These are phyloP conservation scores for Orbilia javanica DNA, from an alignment of 2,329 filamentous ascomycete species.

Conservation along the genomic window DNA sequence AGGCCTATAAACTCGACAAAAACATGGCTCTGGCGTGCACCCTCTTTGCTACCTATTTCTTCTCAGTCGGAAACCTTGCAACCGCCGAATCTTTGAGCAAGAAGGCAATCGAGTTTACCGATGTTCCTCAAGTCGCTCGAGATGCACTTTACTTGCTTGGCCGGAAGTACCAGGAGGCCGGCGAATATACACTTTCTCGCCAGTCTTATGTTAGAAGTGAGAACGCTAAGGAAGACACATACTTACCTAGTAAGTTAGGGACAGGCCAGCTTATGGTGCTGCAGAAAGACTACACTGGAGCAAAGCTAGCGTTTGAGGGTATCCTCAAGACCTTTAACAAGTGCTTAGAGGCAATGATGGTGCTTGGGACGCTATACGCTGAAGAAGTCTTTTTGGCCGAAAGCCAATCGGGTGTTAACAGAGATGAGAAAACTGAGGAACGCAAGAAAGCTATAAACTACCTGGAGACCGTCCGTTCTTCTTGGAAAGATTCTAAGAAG, in stretches of 20 bases:
- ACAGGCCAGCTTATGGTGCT: conserved; percentile 78
- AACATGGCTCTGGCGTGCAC: conserved; percentile 89
- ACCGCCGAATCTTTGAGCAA: conserved; percentile 89
- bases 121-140: conserved; percentile 95
- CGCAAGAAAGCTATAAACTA: conserved; percentile 86
- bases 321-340: conserved; percentile 78
- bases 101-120: conserved; percentile 93
- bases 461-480: conserved; percentile 83
- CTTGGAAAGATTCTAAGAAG: conserved; percentile 94
- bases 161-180: conserved; percentile 87
- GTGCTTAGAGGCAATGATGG: conserved; percentile 84
- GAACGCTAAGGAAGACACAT: conserved; percentile 89
- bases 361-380: conserved; percentile 90
- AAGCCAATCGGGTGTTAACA: conserved; percentile 69
- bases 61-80: conserved; percentile 81
- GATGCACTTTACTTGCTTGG: conserved; percentile 97
- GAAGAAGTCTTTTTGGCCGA: conserved; percentile 91
- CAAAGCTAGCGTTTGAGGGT: conserved; percentile 93
- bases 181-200: conserved; percentile 78
- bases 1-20: conserved; percentile 92
- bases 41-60: conserved; percentile 89
- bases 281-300: conserved; percentile 74
- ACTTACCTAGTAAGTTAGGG: conserved; percentile 93
- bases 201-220: conserved; percentile 93
- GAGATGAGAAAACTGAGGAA: conserved; percentile 88